phyloP scores from a whole-genome alignment of 2,329 filamentous ascomycete genomes.

The Beauveria sp. region DNA sequence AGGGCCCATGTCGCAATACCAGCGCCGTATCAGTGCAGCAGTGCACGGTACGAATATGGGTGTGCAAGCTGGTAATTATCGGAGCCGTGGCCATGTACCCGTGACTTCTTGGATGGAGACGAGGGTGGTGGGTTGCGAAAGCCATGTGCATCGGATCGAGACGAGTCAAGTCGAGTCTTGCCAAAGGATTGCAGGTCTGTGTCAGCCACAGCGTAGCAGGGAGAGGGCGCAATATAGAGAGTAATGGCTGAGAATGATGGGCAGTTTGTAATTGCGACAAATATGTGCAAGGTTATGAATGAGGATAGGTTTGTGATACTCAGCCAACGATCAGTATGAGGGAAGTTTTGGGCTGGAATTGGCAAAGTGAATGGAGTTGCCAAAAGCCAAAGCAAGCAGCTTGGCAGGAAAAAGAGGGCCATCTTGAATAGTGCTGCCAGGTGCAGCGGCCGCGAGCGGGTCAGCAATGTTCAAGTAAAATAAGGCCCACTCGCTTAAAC shows the following conservation, averaged over 20 bases:
- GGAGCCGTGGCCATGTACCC: too few relatives aligned
- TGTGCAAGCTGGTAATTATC: too few relatives aligned
- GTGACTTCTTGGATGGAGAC: too few relatives aligned
- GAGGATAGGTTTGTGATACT: background rate
- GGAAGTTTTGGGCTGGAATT: background rate
- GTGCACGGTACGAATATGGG: background rate
- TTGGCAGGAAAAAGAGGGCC: background rate
- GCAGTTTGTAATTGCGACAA: background rate
- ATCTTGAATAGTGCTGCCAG: slow-evolving; percentile 1
- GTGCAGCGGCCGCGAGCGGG: background rate
- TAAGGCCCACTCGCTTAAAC: slow-evolving; percentile 25
- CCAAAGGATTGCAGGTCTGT: background rate
- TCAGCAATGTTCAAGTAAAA: slow-evolving; percentile 20
- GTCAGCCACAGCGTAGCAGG: background rate
- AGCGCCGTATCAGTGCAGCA: background rate
- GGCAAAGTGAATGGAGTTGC: background rate
- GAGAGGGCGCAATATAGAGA: background rate
- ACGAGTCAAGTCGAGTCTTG: background rate
- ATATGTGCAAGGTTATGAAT: background rate
- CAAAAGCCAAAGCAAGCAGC: too few relatives aligned
- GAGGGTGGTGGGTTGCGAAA: background rate
- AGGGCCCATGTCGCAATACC: slow-evolving; percentile 4
- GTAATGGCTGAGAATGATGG: background rate
- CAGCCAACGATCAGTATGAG: background rate
- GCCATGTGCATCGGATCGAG: background rate